Percentiles rank a stretch among this genome's conserved stretches.
These are phyloP conservation scores for Alternaria brassicae DNA, from an alignment of 2,329 filamentous ascomycete species.

Conservation along the genomic window DNA sequence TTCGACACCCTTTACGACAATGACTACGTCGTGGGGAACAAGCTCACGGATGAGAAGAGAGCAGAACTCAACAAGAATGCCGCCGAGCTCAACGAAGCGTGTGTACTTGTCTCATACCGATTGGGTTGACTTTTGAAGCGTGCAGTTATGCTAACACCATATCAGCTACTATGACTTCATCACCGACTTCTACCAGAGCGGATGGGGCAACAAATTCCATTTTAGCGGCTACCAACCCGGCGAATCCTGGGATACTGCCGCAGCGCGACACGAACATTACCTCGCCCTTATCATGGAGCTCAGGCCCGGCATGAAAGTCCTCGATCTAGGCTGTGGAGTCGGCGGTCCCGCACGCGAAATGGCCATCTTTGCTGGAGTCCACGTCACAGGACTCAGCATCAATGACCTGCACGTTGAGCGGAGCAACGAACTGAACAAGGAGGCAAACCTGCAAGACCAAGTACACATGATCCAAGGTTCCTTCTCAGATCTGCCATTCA, in stretches of 20 bases:
- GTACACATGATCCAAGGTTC: not conserved
- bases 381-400: not conserved
- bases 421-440: not conserved
- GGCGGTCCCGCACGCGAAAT: not conserved
- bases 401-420: not conserved
- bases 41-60: not conserved
- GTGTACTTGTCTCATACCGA: not conserved
- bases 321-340: not conserved
- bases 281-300: not conserved
- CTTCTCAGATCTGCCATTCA: not conserved
- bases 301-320: not conserved
- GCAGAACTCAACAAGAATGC: not conserved
- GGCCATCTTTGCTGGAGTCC: not conserved
- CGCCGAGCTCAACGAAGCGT: not conserved
- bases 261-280: not conserved
- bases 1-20: not conserved
- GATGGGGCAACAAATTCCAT: not conserved
- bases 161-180: not conserved
- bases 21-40: not conserved
- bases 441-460: not conserved
- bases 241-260: not conserved
- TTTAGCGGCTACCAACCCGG: not conserved
- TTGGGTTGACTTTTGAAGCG: not conserved
- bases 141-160: not conserved
- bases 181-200: not conserved